Conservation (phyloP, 768 basidiomycete species). For the Lactarius evosmus region DNA sequence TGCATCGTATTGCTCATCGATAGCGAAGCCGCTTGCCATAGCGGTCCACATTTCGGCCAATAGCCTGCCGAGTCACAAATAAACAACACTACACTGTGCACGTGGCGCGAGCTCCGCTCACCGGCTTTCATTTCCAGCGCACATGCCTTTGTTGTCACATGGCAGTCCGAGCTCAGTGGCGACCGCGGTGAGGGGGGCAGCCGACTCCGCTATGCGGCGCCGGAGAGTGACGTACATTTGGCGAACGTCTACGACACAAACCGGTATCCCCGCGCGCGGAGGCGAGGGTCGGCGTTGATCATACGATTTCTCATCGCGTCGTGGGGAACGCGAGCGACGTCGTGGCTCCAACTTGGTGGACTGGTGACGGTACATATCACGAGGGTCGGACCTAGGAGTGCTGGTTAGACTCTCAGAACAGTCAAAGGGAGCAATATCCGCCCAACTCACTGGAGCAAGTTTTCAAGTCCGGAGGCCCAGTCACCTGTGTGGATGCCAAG, state of each 20-base stretch:
- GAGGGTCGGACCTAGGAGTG: constrained; percentile 2
- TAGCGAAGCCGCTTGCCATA: constrained; percentile 24
- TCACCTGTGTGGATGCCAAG: constrained; percentile 10
- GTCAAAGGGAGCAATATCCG: background rate
- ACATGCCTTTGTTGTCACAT: constrained; percentile 18
- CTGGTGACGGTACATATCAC: background rate
- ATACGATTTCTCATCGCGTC: constrained; percentile 7
- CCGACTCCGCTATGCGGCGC: constrained; percentile 8
- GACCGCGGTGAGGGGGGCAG: constrained; percentile 3
- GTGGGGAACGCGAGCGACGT: constrained; percentile 25
- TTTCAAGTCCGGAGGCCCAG: constrained; percentile 14
- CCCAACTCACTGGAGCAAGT: constrained; percentile 18
- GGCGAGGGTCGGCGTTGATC: constrained; percentile 15
- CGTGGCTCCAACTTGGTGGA: constrained; percentile 2
- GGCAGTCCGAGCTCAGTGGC: constrained; percentile 21
- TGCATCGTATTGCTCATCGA: constrained; percentile 23
- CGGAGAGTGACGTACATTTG: constrained; percentile 24
- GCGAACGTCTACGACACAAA: constrained; percentile 23
- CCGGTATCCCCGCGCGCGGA: background rate
- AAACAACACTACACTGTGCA: background rate
- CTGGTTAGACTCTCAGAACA: constrained; percentile 1
- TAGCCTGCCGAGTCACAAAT: constrained; percentile 13
- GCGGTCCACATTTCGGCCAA: constrained; percentile 26
- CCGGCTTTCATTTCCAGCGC: constrained; percentile 28
- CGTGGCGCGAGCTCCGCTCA: constrained; percentile 1